A percentile compares a stretch with the other conserved stretches of the same genome.
These are phyloP conservation scores for Pleurotus pulmonarius DNA, from an alignment of 768 basidiomycete genomes.

Conservation along the genomic window DNA sequence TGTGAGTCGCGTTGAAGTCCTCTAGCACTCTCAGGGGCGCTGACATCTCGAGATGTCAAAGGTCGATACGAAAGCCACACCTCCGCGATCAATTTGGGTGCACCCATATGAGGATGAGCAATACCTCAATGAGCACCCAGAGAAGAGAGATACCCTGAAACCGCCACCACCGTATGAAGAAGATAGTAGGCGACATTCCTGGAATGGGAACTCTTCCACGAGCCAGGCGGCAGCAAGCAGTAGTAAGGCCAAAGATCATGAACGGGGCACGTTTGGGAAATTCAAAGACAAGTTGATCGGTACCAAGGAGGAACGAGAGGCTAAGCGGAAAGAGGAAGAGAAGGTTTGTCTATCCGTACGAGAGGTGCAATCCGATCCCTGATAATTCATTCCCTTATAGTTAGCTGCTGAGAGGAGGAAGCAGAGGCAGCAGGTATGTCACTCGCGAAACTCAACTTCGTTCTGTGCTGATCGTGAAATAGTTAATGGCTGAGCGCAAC, in stretches of 20 bases:
- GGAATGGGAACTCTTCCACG: slow-evolving; percentile 15
- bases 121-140: slow-evolving; percentile 55
- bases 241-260: slow-evolving; percentile 14
- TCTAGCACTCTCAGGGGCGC: neutral
- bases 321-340: slow-evolving; percentile 23
- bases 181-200: slow-evolving; percentile 24
- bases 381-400: too few relatives aligned
- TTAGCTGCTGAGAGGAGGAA: too few relatives aligned
- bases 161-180: slow-evolving; percentile 9
- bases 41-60: slow-evolving; percentile 22
- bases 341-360: slow-evolving; percentile 17
- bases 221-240: slow-evolving; percentile 6
- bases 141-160: slow-evolving; percentile 18
- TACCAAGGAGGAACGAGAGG: slow-evolving; percentile 62
- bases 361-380: too few relatives aligned
- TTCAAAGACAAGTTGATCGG: slow-evolving; percentile 63
- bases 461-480: too few relatives aligned
- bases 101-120: slow-evolving; percentile 71
- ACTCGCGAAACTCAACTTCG: too few relatives aligned
- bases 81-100: slow-evolving; percentile 67
- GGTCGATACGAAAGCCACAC: slow-evolving; percentile 62
- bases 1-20: slow-evolving; percentile 23
- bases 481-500: too few relatives aligned
- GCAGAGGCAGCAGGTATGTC: too few relatives aligned
- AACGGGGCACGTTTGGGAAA: slow-evolving; percentile 54